phyloP scores from a whole-genome alignment of 225 moss, liverwort and hornwort genomes.

The Sphagnum tenellum region DNA sequence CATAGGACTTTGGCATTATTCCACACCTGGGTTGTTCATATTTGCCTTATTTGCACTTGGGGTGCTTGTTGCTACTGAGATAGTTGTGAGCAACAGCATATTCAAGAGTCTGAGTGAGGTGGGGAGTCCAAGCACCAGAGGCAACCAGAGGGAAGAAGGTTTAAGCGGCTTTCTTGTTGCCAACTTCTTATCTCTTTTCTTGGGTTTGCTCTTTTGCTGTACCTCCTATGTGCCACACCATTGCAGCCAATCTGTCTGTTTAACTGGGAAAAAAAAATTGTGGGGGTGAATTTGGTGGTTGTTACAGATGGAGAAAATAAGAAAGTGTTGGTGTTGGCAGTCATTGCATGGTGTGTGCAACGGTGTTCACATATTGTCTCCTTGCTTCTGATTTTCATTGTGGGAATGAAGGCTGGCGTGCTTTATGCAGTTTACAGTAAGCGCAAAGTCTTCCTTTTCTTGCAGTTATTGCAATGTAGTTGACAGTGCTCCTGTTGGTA shows the following conservation, averaged over 20 bases:
- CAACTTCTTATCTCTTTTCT: no score
- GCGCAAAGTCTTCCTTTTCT: neutral
- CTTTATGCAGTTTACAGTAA: conserved; percentile 40
- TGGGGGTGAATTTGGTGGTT: no score
- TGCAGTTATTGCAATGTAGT: no score
- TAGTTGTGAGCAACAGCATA: conserved; percentile 42
- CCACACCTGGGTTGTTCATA: conserved; percentile 31
- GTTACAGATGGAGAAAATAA: conserved; percentile 22
- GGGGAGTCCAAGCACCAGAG: conserved; percentile 9
- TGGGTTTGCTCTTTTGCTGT: neutral
- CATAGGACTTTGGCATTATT: conserved; percentile 39
- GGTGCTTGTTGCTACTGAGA: conserved; percentile 30
- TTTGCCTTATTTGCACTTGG: conserved; percentile 30
- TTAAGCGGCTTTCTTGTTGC: neutral
- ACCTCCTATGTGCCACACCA: no score
- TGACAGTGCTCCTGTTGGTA: no score
- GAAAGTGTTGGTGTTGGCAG: conserved; percentile 30
- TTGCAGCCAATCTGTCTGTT: no score
- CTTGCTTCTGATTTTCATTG: conserved; percentile 29
- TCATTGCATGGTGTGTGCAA: conserved; percentile 33
- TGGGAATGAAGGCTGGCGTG: conserved; percentile 37
- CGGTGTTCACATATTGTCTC: conserved; percentile 28
- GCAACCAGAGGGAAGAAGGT: conserved; percentile 13
- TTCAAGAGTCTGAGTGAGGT: conserved; percentile 19
- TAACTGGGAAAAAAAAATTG: no score